Percentiles rank a stretch among this genome's conserved stretches.
phyloP scores from a whole-genome alignment of 1,284 basidiomycete species.

The Megacollybia platyphylla region DNA sequence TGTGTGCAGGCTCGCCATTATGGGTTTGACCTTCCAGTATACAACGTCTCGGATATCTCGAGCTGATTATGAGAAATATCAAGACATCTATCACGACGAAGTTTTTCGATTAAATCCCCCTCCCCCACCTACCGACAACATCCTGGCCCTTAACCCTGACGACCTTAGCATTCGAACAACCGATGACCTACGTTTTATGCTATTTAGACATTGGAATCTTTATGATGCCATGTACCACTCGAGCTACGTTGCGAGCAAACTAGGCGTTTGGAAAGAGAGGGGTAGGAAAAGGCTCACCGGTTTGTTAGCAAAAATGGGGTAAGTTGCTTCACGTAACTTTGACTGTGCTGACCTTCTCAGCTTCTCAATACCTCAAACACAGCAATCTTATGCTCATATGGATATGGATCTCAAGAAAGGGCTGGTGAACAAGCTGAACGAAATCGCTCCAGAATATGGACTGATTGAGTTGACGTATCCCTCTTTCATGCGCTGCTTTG shows the following conservation, averaged over 20 bases:
- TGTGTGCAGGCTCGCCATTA: conserved; percentile 70
- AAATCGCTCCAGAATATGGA: conserved; percentile 92
- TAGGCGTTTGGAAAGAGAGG: conserved; percentile 94
- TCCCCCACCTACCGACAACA: conserved; percentile 21
- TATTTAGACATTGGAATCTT: conserved; percentile 95
- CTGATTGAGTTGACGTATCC: conserved; percentile 91
- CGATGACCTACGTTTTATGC: conserved; percentile 86
- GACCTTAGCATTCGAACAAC: conserved; percentile 70
- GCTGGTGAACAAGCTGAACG: conserved; percentile 76
- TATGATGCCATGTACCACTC: conserved; percentile 98
- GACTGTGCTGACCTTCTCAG: conserved; percentile 23
- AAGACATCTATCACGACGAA: conserved; percentile 75
- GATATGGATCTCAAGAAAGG: conserved; percentile 84
- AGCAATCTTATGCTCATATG: conserved; percentile 94
- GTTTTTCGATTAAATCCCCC: conserved; percentile 78
- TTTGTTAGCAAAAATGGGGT: conserved; percentile 98
- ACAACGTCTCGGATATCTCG: conserved; percentile 79
- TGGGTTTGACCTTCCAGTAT: conserved; percentile 93
- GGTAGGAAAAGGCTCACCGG: conserved; percentile 85
- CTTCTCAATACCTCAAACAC: conserved; percentile 87
- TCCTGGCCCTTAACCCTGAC: conserved; percentile 55
- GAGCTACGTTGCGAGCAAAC: conserved; percentile 87
- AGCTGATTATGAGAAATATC: conserved; percentile 73
- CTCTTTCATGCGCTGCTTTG: conserved; percentile 86
- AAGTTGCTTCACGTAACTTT: conserved; percentile 15